Base-by-base conservation (phyloP, 2,329 filamentous ascomycete species). In the Colletotrichum trifolii region DNA sequence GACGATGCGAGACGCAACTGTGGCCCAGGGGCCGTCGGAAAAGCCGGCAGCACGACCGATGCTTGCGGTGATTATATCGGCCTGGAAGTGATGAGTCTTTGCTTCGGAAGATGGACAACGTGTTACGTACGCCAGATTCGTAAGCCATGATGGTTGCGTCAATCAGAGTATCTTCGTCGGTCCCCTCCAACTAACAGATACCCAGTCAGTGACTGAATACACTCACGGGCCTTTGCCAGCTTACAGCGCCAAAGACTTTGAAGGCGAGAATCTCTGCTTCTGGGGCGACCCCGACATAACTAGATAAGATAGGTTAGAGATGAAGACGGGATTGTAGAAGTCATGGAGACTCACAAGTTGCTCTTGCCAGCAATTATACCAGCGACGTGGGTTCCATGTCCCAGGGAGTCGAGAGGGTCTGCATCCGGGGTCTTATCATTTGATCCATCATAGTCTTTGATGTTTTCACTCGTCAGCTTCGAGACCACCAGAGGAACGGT, bases 361-460 rank as follows among this genome's bases (percentile, higher is more conserved):
- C 64, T 67, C 15, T 69, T 71, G 2, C 70, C 71, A 13, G 69
- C 72, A 34, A 73, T 67, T 13, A 74, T 73, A 11, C 72, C 72
- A 2, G 71, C 67, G 10, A 73, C 69, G 36, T 73, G 72, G 3
- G 70, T 72, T 7, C 72, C 72, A 15, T 73, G 71, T 2, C 69
- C 71, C 3, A 67, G 40, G 2, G 55, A 46, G 36, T 72, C 71
- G 8, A 71, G 53, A 2, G 72, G 72, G 35, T 74, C 71, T 12
- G n/a, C 58, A 6, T 73, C 71, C 0, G 71, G 71, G 0, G 48
- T 38, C 10, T 55, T 66, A 2, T 54, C 52, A 10, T 58, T 67
- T 6, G 56, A 63, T 13, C 58, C 66, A 38, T 68, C 54, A 17
- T 66, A 66, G 2, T 63, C 63, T 66, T 17, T 1, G 8, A 3